Evolutionary conservation across 2,329 filamentous ascomycete species (phyloP).

Genomic region (Aspergillus hiratsukae): DNA sequence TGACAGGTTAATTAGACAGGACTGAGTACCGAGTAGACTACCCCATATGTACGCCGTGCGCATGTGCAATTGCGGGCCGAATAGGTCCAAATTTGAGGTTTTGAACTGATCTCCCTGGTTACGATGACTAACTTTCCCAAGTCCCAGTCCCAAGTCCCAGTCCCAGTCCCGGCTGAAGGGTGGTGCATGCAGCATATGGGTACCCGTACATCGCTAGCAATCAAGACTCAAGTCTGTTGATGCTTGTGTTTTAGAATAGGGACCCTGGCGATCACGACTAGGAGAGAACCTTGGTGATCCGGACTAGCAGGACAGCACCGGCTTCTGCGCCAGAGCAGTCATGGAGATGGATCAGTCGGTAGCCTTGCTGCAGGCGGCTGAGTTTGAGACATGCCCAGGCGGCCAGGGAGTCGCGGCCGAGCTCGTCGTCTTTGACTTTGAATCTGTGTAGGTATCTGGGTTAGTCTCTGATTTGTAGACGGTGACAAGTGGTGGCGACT

Average conservation of each 20-base stretch:
- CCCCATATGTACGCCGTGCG: neutral
- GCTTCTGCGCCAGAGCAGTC: constrained; percentile 63
- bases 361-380: constrained; percentile 71
- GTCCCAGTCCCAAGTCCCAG: too few species aligned
- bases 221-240: neutral
- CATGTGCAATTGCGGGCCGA: neutral
- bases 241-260: neutral
- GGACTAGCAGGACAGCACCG: constrained; percentile 67
- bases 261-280: constrained; percentile 3
- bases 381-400: constrained; percentile 87
- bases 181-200: neutral
- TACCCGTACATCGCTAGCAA: neutral
- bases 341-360: constrained; percentile 71
- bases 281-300: constrained; percentile 57
- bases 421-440: constrained; percentile 82
- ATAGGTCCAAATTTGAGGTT: neutral
- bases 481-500: too few species aligned
- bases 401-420: constrained; percentile 71
- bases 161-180: neutral
- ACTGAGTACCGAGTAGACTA: neutral
- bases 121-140: neutral
- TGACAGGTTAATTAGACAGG: neutral
- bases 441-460: constrained; percentile 53
- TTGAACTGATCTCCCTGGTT: neutral
- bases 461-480: neutral